A percentile compares a stretch with the other conserved stretches of the same genome.
phyloP scores from a whole-genome alignment of 345 rosid genomes.

The Psidium friedrichsthalianum region DNA sequence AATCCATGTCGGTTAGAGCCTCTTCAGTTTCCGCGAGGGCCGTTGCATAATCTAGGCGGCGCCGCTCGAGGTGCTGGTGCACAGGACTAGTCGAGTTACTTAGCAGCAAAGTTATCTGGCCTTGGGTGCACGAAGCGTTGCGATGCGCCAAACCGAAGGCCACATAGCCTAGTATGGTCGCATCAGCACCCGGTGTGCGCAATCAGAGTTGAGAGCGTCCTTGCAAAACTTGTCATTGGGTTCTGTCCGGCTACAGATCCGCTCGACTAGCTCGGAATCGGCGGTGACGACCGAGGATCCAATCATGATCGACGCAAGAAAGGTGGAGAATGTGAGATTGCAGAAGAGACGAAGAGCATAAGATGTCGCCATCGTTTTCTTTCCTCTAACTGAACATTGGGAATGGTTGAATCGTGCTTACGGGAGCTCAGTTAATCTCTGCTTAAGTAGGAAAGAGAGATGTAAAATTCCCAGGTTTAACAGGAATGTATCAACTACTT shows the following conservation, averaged over 20 bases:
- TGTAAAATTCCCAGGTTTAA: not conserved
- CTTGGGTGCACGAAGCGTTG: conserved; percentile 3
- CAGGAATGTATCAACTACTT: too few relatives aligned
- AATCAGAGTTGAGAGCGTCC: conserved; percentile 4
- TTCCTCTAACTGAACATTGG: not conserved
- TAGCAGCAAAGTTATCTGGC: not conserved
- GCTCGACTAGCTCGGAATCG: not conserved
- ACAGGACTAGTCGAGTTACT: not conserved
- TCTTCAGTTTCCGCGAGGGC: not conserved
- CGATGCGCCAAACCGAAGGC: conserved; percentile 5
- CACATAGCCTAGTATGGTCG: not conserved
- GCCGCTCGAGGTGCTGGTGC: not conserved
- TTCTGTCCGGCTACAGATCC: conserved; percentile 1
- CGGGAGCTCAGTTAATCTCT: not conserved
- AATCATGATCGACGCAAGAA: too few relatives aligned
- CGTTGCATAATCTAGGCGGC: not conserved
- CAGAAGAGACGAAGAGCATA: not conserved
- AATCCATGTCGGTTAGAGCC: conserved; percentile 9
- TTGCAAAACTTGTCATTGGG: conserved; percentile 5
- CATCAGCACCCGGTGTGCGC: conserved; percentile 1
- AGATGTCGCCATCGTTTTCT: not conserved
- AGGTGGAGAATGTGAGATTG: too few relatives aligned
- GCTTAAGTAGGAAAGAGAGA: not conserved
- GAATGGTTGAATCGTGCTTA: not conserved
- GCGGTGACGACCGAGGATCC: not conserved